Evolutionary conservation across 2,329 filamentous ascomycete species (phyloP).

Genomic region (Colletotrichum noveboracense): DNA sequence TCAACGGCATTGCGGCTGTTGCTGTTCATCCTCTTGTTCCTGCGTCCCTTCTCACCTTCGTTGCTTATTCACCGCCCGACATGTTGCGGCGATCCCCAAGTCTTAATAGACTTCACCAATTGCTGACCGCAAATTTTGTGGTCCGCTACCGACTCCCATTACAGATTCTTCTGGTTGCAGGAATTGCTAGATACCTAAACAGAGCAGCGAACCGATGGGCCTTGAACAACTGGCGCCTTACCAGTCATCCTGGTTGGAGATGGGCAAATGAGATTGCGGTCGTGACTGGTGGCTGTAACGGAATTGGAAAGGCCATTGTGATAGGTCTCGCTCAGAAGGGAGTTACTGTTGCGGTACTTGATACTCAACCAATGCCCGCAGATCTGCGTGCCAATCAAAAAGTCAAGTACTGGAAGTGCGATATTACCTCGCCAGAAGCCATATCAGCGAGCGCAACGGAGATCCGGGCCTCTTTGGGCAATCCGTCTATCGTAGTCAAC

Average conservation of each 20-base stretch:
- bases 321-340: slow-evolving; percentile 26
- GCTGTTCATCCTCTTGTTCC: background rate
- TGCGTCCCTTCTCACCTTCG: background rate
- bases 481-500: slow-evolving; percentile 74
- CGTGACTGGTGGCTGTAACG: slow-evolving; percentile 47
- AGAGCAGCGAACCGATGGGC: background rate
- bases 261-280: slow-evolving; percentile 47
- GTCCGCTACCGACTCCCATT: background rate
- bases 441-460: slow-evolving; percentile 46
- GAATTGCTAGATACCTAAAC: background rate
- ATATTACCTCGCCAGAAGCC: slow-evolving; percentile 38
- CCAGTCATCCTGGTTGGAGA: slow-evolving; percentile 27
- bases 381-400: background rate
- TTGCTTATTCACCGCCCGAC: background rate
- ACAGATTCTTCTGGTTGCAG: background rate
- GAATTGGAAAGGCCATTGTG: slow-evolving; percentile 42
- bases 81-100: background rate
- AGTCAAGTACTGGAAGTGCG: background rate
- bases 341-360: background rate
- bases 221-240: background rate
- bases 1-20: background rate
- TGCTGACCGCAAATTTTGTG: background rate
- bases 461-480: slow-evolving; percentile 34
- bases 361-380: background rate
- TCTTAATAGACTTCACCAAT: background rate